phyloP scores from a whole-genome alignment of 2,329 filamentous ascomycete species.

The Tolypocladium inflatum region DNA sequence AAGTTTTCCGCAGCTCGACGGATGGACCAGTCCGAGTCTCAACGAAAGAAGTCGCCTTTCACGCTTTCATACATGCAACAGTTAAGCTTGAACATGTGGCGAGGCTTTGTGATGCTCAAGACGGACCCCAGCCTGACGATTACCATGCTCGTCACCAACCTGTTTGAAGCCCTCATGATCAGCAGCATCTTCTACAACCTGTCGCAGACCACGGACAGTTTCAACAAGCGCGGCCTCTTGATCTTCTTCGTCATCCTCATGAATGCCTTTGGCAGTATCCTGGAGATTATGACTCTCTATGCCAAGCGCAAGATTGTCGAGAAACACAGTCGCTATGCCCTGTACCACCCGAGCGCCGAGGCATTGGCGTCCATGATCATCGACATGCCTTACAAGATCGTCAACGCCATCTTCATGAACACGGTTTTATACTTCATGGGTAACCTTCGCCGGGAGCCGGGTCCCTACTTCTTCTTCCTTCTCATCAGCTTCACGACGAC shows the following conservation, averaged over 20 bases:
- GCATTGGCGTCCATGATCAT: constrained; percentile 25
- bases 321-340: constrained; percentile 28
- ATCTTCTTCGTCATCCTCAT: not conserved
- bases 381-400: constrained; percentile 34
- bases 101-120: not conserved
- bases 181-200: not conserved
- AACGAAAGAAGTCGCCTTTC: not conserved
- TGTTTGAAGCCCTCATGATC: not conserved
- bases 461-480: not conserved
- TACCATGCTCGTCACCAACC: not conserved
- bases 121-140: not conserved
- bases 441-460: not conserved
- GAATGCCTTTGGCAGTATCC: not conserved
- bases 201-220: not conserved
- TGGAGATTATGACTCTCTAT: constrained; percentile 29
- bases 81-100: not conserved
- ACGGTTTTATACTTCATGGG: not conserved
- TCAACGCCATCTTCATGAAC: constrained; percentile 10
- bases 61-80: not conserved
- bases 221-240: not conserved
- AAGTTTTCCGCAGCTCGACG: not conserved
- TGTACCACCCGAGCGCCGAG: constrained; percentile 27
- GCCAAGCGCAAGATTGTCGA: constrained; percentile 26
- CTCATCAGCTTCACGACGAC: not conserved
- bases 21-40: not conserved